These are phyloP conservation scores for Penstemon barbatus DNA, from an alignment of 257 asterid species.

Conservation along the genomic window DNA sequence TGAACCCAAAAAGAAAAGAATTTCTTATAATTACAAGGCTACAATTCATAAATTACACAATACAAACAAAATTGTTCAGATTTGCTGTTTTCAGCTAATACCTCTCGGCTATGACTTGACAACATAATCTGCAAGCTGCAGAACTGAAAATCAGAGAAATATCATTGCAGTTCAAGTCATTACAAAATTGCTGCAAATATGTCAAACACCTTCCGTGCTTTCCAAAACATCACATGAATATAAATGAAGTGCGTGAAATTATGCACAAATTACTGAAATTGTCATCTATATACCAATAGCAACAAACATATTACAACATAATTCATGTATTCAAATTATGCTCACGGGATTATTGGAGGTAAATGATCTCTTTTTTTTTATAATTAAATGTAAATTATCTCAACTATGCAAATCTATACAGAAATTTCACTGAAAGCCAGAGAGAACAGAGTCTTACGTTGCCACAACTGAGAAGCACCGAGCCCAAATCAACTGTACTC, in stretches of 20 bases:
- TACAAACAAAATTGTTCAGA: neutral
- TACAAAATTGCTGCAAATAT: constrained; percentile 11
- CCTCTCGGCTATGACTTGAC: neutral
- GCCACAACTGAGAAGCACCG: too few species aligned
- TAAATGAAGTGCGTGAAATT: constrained; percentile 7
- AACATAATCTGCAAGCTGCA: neutral
- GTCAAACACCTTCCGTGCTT: neutral
- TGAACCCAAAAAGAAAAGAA: too few species aligned
- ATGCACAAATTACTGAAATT: neutral
- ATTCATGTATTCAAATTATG: too few species aligned
- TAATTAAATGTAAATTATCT: too few species aligned
- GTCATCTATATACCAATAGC: neutral
- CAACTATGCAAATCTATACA: too few species aligned
- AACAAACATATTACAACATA: too few species aligned
- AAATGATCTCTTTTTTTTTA: too few species aligned
- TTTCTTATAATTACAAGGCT: neutral
- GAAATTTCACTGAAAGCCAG: too few species aligned
- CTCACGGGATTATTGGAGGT: too few species aligned
- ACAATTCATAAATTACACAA: neutral
- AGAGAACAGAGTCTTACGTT: too few species aligned
- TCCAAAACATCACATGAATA: constrained; percentile 6
- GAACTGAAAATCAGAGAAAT: neutral
- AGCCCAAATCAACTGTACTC: too few species aligned
- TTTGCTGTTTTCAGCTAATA: neutral
- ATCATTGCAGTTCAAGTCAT: neutral